phyloP scores from a whole-genome alignment of 148 eudicot genomes.

The Spergularia bocconei region DNA sequence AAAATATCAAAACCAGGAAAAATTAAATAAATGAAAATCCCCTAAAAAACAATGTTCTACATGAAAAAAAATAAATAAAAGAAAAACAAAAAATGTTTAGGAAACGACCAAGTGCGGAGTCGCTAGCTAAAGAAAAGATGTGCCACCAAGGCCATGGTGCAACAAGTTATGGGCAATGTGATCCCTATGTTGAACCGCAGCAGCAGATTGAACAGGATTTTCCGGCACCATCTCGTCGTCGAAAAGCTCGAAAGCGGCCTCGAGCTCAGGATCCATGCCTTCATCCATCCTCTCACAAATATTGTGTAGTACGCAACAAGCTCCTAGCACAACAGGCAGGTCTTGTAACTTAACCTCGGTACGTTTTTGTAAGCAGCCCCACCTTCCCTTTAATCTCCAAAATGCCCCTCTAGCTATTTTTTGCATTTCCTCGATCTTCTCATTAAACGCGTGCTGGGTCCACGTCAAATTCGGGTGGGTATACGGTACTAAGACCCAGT shows the following conservation, averaged over 20 bases:
- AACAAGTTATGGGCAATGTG: conserved; percentile 71
- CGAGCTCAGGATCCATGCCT: conserved; percentile 32
- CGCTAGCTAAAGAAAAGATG: conserved; percentile 26
- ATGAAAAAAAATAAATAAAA: too few species aligned
- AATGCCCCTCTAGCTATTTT: conserved; percentile 50
- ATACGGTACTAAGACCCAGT: conserved; percentile 70
- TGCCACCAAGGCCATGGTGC: conserved; percentile 51
- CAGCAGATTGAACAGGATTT: conserved; percentile 34
- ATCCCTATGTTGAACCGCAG: conserved; percentile 52
- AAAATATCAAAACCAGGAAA: too few species aligned
- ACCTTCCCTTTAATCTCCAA: conserved; percentile 51
- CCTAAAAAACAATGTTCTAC: too few species aligned
- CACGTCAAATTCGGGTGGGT: conserved; percentile 56
- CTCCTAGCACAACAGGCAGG: conserved; percentile 62
- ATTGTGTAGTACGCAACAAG: conserved; percentile 73
- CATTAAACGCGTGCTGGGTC: conserved; percentile 70
- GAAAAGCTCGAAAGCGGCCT: conserved; percentile 40
- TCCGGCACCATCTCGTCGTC: conserved; percentile 58
- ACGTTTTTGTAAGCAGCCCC: conserved; percentile 75
- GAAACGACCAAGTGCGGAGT: too few species aligned
- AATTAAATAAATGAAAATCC: too few species aligned
- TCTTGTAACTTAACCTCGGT: conserved; percentile 74
- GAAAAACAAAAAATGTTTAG: too few species aligned
- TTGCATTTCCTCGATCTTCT: conserved; percentile 48
- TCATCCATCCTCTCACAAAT: conserved; percentile 61